A percentile compares a stretch with the other conserved stretches of the same genome.
These are phyloP conservation scores for Chaetomium sp. DNA, from an alignment of 2,329 filamentous ascomycete species.

Conservation along the genomic window DNA sequence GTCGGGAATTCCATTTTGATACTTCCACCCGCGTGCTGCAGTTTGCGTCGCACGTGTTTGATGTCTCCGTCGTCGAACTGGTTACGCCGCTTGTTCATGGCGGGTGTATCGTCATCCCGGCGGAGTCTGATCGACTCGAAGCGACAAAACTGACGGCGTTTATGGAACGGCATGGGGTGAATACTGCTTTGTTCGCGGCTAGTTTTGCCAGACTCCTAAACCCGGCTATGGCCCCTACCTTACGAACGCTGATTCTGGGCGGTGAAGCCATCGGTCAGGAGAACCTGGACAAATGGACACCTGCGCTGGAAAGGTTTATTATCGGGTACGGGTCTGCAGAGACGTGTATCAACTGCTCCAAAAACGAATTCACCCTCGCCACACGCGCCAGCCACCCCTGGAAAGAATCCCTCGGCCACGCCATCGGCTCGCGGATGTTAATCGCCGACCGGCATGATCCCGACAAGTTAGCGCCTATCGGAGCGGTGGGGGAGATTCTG, in stretches of 20 bases:
- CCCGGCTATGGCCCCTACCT: slow-evolving; percentile 16
- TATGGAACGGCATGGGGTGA: slow-evolving; percentile 16
- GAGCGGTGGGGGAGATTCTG: slow-evolving; percentile 19
- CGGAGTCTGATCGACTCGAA: slow-evolving; percentile 29
- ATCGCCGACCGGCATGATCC: slow-evolving; percentile 10
- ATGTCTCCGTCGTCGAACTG: slow-evolving; percentile 34
- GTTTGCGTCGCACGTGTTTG: slow-evolving; percentile 32
- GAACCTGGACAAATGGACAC: slow-evolving; percentile 16
- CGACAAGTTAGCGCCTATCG: slow-evolving; percentile 18
- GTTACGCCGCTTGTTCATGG: slow-evolving; percentile 32
- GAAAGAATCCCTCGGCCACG: slow-evolving; percentile 39
- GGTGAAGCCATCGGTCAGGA: slow-evolving; percentile 19
- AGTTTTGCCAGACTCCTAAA: slow-evolving; percentile 20
- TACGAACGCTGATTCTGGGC: slow-evolving; percentile 18
- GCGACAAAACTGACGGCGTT: slow-evolving; percentile 30
- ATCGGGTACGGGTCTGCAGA: slow-evolving; percentile 20
- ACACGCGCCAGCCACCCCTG: slow-evolving; percentile 26
- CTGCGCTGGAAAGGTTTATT: slow-evolving; percentile 10
- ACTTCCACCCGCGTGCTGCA: slow-evolving; percentile 17
- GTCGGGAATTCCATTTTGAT: slow-evolving; percentile 6
- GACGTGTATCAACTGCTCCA: slow-evolving; percentile 11
- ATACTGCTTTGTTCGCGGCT: slow-evolving; percentile 21
- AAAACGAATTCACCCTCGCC: slow-evolving; percentile 17
- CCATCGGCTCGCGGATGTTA: slow-evolving; percentile 8
- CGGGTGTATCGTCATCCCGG: slow-evolving; percentile 34